Evolutionary conservation across 345 rosid species (phyloP).

Genomic region (Rhizophora mangle): DNA sequence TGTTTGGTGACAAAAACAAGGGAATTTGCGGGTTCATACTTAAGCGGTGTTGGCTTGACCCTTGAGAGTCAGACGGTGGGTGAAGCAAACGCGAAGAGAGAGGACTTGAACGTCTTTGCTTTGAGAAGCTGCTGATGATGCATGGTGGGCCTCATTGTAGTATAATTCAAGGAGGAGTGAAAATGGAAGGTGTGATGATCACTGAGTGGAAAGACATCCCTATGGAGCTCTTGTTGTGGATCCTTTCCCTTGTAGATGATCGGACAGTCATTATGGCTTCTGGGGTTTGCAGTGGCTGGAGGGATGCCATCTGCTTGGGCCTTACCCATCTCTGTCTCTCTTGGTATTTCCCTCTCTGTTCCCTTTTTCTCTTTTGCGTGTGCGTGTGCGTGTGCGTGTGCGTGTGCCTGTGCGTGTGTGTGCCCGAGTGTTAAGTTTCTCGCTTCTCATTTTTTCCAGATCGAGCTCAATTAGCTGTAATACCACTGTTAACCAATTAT

Average conservation of each 20-base stretch:
- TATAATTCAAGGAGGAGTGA: conserved; percentile 9
- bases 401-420: too few relatives aligned
- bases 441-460: background rate
- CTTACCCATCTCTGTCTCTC: conserved; percentile 75
- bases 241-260: conserved; percentile 73
- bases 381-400: too few relatives aligned
- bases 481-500: too few relatives aligned
- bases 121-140: conserved; percentile 57
- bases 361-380: background rate
- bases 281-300: conserved; percentile 90
- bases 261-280: conserved; percentile 72
- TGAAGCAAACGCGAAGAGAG: conserved; percentile 28
- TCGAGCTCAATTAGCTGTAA: too few relatives aligned
- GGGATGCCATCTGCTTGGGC: conserved; percentile 79
- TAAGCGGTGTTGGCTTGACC: conserved; percentile 22
- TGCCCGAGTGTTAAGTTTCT: too few relatives aligned
- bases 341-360: conserved; percentile 38
- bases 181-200: conserved; percentile 51
- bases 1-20: conserved; percentile 36
- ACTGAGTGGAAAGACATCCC: conserved; percentile 90
- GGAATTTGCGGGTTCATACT: background rate
- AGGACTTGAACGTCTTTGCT: conserved; percentile 54
- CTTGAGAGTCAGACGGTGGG: conserved; percentile 33
- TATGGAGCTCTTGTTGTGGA: conserved; percentile 67
- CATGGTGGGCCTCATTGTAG: conserved; percentile 22